Base-by-base conservation (phyloP, 257 asterid genomes). In the Dorcoceras hygrometricum region DNA sequence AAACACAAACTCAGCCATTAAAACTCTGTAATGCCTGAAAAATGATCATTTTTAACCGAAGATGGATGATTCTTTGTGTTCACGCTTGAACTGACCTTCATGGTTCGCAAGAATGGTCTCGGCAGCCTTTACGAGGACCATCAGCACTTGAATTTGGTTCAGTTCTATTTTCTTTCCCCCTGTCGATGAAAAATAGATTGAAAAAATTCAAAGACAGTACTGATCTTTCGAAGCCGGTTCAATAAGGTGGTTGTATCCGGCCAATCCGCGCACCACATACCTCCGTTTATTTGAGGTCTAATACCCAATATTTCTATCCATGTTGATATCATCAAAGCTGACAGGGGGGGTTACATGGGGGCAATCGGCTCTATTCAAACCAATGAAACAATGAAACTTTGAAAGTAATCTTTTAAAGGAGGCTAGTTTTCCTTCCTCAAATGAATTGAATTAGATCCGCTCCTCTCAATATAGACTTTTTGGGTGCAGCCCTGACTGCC, bases 401-500 rank as follows among this genome's bases (percentile, higher is more conserved):
- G 9, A 39, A 39, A 11, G 19, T 4, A 43, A 16, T 46, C 6
- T 46, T 46, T 46, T 16, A 2, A 46, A 16, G 4, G 4, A 4
- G 10, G 5, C 18, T 39, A 39, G 19, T 43, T 43, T 43, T 43
- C 7, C 16, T 12, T 43, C 53, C 19, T 16, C 6, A 43, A 3
- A 43, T 43, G 53, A 12, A 43, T 16, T 43, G 16, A 16, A n/a
- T n/a, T n/a, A n/a, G n/a, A n/a, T 19, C 10, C 20, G 53, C 53
- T 7, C 53, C 6, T 2, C 2, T 16, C 53, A 16, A 43, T 1
- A 12, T 39, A 39, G 14, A 2, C n/a, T n/a, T 39, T 39, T 3
- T 39, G n/a, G 50, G n/a, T 39, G n/a, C n/a, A 1, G n/a, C 14
- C 25, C 53, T 43, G 2, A 24, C 95, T 92, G 72, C 95, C 90